These are phyloP conservation scores for Athelia psychrophila DNA, from an alignment of 1,284 basidiomycete genomes.

Conservation along the genomic window DNA sequence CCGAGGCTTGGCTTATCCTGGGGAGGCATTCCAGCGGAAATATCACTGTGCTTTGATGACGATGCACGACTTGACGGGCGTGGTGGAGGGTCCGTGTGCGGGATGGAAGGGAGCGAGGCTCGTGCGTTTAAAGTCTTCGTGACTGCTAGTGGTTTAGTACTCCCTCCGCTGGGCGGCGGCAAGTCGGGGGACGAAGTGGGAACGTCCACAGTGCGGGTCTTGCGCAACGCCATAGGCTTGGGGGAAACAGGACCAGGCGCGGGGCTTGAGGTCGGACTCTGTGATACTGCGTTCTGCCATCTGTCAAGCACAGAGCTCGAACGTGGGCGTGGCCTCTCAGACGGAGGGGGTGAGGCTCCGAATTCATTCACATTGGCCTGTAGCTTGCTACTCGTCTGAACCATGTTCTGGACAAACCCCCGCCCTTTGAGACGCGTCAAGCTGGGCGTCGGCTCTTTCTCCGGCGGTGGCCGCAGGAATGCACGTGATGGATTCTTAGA, in stretches of 20 bases:
- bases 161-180: not conserved
- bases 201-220: constrained; percentile 35
- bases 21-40: constrained; percentile 9
- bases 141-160: constrained; percentile 1
- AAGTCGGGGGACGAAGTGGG: constrained; percentile 11
- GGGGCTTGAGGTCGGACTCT: constrained; percentile 24
- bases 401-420: constrained; percentile 78
- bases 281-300: constrained; percentile 47
- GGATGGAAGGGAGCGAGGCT: not conserved
- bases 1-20: constrained; percentile 30
- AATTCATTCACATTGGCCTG: constrained; percentile 30
- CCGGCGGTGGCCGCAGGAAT: constrained; percentile 51
- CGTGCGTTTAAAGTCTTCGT: not conserved
- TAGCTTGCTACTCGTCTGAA: constrained; percentile 60
- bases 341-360: constrained; percentile 29
- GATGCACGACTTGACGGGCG: constrained; percentile 1
- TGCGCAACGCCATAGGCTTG: constrained; percentile 38
- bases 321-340: constrained; percentile 28
- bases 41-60: constrained; percentile 17
- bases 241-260: constrained; percentile 33
- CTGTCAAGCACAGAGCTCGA: constrained; percentile 63
- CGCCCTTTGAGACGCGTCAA: constrained; percentile 78
- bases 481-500: constrained; percentile 49
- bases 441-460: constrained; percentile 76
- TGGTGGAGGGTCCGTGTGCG: not conserved